These are phyloP conservation scores for Codiaeum variegatum DNA, from an alignment of 441 rosid genomes.

Conservation along the genomic window DNA sequence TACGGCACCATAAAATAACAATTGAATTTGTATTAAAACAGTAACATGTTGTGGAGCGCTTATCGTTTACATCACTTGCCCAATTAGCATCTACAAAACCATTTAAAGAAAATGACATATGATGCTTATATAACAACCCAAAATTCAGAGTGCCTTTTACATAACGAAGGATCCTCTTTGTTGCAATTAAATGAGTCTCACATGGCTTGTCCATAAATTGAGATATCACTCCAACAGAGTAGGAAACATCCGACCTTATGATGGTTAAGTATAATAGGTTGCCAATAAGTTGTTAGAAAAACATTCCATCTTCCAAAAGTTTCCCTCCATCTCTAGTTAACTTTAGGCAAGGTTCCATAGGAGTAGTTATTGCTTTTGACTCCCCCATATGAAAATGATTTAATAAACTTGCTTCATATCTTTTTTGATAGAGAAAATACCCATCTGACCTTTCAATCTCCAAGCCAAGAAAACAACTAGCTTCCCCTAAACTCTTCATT, in stretches of 20 bases:
- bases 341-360: not conserved
- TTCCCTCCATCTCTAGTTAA: not conserved
- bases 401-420: not conserved
- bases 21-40: not conserved
- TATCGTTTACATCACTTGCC: not conserved
- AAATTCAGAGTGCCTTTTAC: not conserved
- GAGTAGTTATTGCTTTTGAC: slow-evolving; percentile 4
- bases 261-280: not conserved
- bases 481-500: not conserved
- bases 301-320: not conserved
- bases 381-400: not conserved
- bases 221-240: not conserved
- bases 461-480: not conserved
- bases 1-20: not conserved
- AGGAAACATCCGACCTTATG: not conserved
- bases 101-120: not conserved
- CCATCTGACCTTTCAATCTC: not conserved
- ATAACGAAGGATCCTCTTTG: not conserved
- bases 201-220: not conserved
- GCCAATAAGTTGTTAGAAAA: not conserved
- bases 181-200: not conserved
- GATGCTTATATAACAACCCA: not conserved
- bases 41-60: not conserved
- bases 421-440: not conserved
- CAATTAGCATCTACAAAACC: slow-evolving; percentile 9